A percentile compares a stretch with the other conserved stretches of the same genome.
Evolutionary conservation across 2,329 filamentous ascomycete genomes (phyloP).

Genomic region (Botrytis paeoniae): DNA sequence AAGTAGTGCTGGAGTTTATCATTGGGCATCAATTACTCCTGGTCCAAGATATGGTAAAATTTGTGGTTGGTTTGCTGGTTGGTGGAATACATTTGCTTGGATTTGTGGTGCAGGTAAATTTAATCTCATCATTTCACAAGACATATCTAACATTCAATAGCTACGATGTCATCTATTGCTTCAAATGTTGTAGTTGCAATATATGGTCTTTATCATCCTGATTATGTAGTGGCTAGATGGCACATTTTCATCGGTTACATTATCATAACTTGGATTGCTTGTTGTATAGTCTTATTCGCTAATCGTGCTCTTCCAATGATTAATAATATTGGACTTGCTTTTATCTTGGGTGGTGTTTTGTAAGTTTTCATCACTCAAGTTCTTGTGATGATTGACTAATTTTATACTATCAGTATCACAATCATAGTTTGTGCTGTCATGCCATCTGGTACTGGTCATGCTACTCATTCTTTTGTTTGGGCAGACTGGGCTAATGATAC

Average conservation of each 20-base stretch:
- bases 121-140: neutral
- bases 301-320: constrained; percentile 52
- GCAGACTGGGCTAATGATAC: constrained; percentile 45
- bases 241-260: constrained; percentile 51
- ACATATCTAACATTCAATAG: constrained; percentile 21
- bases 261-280: constrained; percentile 47
- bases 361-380: neutral
- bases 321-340: constrained; percentile 53
- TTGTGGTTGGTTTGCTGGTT: constrained; percentile 49
- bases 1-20: constrained; percentile 44
- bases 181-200: constrained; percentile 47
- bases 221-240: constrained; percentile 46
- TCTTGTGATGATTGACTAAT: neutral
- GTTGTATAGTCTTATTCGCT: constrained; percentile 49
- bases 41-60: constrained; percentile 46
- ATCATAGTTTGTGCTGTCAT: constrained; percentile 55
- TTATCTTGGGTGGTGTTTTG: constrained; percentile 50
- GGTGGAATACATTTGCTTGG: constrained; percentile 52
- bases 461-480: constrained; percentile 44
- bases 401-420: neutral
- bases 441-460: constrained; percentile 46
- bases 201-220: constrained; percentile 48
- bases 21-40: constrained; percentile 51
- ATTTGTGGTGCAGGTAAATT: constrained; percentile 29
- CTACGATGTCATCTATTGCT: constrained; percentile 38